These are phyloP conservation scores for Stephanodiscus triporus DNA, from an alignment of 108 stramenopile species.

Conservation along the genomic window DNA sequence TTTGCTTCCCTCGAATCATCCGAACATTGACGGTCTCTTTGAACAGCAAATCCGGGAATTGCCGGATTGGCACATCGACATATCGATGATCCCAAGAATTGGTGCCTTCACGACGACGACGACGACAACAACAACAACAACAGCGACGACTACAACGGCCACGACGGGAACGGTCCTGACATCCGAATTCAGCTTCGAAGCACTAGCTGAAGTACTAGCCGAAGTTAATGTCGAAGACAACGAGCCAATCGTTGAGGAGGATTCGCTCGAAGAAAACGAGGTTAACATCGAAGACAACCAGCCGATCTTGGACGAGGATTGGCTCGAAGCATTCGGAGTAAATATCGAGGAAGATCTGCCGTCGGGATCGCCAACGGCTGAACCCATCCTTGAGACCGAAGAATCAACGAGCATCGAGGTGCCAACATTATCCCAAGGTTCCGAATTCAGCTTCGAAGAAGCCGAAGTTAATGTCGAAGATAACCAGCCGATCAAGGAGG, in stretches of 20 bases:
- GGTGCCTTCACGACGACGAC: neutral
- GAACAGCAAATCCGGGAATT: neutral
- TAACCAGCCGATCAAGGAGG: neutral
- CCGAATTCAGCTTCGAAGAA: neutral
- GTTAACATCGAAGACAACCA: too few species aligned
- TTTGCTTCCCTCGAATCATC: conserved; percentile 22
- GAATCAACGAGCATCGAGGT: neutral
- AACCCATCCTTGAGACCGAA: neutral
- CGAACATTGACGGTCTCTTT: conserved; percentile 31
- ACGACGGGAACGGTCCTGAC: too few species aligned
- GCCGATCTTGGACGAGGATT: too few species aligned
- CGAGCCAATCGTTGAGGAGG: neutral
- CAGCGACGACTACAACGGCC: too few species aligned
- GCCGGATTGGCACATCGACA: conserved; percentile 10
- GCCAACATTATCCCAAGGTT: neutral
- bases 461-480: neutral
- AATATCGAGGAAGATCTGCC: neutral
- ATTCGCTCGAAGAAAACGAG: too few species aligned
- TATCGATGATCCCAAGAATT: conserved; percentile 5
- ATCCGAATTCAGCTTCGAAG: neutral
- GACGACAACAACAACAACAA: neutral
- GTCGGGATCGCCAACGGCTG: conserved; percentile 1
- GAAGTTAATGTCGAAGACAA: neutral
- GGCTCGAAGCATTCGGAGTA: too few species aligned
- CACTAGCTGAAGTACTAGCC: too few species aligned